phyloP scores from a whole-genome alignment of 768 basidiomycete genomes.

The Piloderma croceum region DNA sequence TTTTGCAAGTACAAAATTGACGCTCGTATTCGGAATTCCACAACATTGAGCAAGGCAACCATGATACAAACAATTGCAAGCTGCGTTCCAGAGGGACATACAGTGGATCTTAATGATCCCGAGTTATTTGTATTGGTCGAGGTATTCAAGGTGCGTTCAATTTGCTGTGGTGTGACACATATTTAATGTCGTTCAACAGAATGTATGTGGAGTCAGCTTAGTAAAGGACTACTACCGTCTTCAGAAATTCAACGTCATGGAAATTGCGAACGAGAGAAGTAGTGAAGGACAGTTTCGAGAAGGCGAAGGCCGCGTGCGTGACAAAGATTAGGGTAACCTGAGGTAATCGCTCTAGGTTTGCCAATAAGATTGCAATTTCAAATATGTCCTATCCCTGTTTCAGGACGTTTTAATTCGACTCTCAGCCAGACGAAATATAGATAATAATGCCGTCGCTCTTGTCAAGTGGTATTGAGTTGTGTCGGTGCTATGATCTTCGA shows the following conservation, averaged over 20 bases:
- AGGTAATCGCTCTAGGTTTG: no score
- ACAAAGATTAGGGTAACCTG: no score
- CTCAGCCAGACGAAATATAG: no score
- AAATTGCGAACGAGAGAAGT: constrained; percentile 53
- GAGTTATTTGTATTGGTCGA: constrained; percentile 74
- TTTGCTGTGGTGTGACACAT: no score
- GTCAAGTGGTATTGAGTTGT: no score
- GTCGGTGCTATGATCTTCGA: no score
- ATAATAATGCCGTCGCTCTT: no score
- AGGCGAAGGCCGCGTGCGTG: constrained; percentile 28
- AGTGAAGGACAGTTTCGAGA: constrained; percentile 28
- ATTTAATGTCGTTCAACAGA: no score
- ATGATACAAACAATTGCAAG: constrained; percentile 66
- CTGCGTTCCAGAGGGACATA: constrained; percentile 63
- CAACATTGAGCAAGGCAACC: constrained; percentile 50
- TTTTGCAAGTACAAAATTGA: constrained; percentile 72
- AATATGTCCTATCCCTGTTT: no score
- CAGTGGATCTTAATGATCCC: constrained; percentile 62
- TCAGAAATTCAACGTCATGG: constrained; percentile 77
- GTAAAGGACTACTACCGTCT: constrained; percentile 66
- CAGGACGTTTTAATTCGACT: no score
- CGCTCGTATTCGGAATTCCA: constrained; percentile 69
- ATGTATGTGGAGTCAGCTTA: constrained; percentile 69
- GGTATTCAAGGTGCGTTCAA: constrained; percentile 64
- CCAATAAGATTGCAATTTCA: no score